These are phyloP conservation scores for Bipolaris bicolor DNA, from an alignment of 2,329 filamentous ascomycete species.

Conservation along the genomic window DNA sequence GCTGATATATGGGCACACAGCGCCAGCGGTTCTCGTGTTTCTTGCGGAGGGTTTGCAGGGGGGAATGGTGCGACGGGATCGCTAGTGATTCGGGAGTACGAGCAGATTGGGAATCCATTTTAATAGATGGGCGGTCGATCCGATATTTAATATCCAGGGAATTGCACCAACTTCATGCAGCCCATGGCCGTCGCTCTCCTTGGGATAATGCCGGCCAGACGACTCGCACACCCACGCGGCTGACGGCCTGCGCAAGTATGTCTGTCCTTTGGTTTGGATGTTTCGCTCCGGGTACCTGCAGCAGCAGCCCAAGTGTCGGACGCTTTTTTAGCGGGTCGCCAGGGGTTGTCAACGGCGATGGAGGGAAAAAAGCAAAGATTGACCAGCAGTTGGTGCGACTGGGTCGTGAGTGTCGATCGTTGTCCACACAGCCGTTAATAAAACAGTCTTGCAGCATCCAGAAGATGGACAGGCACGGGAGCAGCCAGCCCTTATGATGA, in stretches of 20 bases:
- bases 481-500: conserved; percentile 36
- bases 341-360: conserved; percentile 14
- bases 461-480: conserved; percentile 29
- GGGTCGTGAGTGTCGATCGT: conserved; percentile 33
- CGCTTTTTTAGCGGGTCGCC: conserved; percentile 13
- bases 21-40: conserved; percentile 30
- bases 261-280: neutral
- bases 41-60: conserved; percentile 26
- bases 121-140: conserved; percentile 13
- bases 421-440: conserved; percentile 14
- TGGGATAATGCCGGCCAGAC: neutral
- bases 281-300: conserved; percentile 25
- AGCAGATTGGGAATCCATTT: conserved; percentile 25
- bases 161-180: conserved; percentile 17
- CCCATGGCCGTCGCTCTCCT: conserved; percentile 30
- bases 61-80: conserved; percentile 45
- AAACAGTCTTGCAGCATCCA: conserved; percentile 25
- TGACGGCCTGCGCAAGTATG: neutral
- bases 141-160: conserved; percentile 27
- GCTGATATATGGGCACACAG: conserved; percentile 27
- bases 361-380: conserved; percentile 28
- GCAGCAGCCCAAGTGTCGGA: conserved; percentile 18
- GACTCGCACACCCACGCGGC: neutral
- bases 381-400: conserved; percentile 28
- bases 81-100: conserved; percentile 32